phyloP scores from a whole-genome alignment of 306 rosid species.

The Cucurbita moschata region DNA sequence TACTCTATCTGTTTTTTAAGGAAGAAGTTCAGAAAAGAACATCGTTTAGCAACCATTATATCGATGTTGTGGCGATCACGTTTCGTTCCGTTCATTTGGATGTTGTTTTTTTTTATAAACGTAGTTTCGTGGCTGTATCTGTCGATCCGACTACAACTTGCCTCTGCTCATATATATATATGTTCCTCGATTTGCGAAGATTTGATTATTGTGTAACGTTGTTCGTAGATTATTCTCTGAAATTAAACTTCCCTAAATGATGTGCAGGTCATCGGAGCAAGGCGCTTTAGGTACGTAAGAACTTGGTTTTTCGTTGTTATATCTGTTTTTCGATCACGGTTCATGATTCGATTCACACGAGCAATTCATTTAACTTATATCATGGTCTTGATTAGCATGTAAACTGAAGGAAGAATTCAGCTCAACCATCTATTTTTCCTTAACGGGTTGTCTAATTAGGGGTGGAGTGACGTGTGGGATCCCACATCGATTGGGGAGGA shows the following conservation, averaged over 20 bases:
- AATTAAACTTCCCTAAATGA: background rate
- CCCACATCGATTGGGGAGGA: too few species aligned
- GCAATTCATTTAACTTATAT: background rate
- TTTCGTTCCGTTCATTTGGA: background rate
- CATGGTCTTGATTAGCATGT: background rate
- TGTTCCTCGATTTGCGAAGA: background rate
- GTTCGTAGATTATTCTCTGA: background rate
- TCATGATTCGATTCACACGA: background rate
- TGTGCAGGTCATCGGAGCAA: conserved; percentile 61
- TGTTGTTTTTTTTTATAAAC: background rate
- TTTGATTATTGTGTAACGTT: background rate
- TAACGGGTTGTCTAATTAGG: background rate
- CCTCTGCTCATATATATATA: background rate
- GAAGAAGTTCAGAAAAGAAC: background rate
- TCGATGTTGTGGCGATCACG: background rate
- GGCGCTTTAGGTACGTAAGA: conserved; percentile 59
- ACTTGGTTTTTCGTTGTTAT: conserved; percentile 3
- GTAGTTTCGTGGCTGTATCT: background rate
- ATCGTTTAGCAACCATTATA: background rate
- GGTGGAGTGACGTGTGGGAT: background rate
- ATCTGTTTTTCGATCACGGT: background rate
- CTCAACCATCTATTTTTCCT: background rate
- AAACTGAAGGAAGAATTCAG: background rate
- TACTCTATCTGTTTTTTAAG: background rate
- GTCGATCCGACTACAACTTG: background rate